These are phyloP conservation scores for Pseudogymnoascus destructans DNA, from an alignment of 2,329 filamentous ascomycete species.

Conservation along the genomic window DNA sequence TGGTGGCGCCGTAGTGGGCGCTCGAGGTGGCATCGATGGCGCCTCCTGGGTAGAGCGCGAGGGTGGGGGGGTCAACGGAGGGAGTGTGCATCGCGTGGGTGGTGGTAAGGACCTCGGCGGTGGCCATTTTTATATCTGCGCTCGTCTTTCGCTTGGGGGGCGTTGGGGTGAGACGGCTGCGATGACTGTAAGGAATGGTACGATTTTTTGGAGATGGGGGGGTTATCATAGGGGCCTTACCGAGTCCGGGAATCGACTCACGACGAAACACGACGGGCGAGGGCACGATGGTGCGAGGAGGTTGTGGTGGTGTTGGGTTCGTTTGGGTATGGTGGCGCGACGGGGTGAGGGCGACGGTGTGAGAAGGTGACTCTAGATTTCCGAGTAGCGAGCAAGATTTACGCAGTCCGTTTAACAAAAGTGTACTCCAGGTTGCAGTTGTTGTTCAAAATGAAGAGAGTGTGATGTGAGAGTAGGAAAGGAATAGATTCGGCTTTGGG, in stretches of 20 bases:
- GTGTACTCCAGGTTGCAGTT: background rate
- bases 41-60: constrained; percentile 16
- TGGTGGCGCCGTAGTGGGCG: background rate
- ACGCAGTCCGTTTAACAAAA: background rate
- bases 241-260: background rate
- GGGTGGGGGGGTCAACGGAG: background rate
- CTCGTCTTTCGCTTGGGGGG: background rate
- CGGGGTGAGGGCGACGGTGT: background rate
- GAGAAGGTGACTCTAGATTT: background rate
- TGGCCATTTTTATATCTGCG: background rate
- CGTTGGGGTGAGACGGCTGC: background rate
- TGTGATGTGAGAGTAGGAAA: background rate
- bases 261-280: background rate
- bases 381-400: background rate
- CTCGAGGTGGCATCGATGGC: background rate
- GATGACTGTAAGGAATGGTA: background rate
- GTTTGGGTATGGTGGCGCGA: background rate
- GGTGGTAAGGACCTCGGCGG: background rate
- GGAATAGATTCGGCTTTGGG: background rate
- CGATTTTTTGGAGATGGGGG: constrained; percentile 16
- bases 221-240: background rate
- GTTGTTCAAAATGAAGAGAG: background rate
- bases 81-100: background rate
- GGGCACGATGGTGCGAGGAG: background rate
- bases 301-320: background rate